A percentile compares a stretch with the other conserved stretches of the same genome.
phyloP scores from a whole-genome alignment of 2,329 filamentous ascomycete species.

The Botryotinia globosa region DNA sequence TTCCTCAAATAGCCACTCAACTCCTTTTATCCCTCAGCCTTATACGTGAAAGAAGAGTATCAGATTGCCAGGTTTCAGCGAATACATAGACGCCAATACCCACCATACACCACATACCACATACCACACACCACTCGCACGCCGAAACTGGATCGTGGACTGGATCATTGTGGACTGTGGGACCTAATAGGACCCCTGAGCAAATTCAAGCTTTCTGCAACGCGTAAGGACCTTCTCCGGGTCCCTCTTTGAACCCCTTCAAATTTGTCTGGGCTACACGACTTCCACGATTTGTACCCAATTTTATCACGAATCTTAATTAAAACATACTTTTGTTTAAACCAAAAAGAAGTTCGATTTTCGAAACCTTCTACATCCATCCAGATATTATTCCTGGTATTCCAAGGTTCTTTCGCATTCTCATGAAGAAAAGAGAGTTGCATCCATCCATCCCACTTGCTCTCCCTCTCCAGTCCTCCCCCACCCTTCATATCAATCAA shows the following conservation, averaged over 20 bases:
- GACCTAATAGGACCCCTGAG: slow-evolving; percentile 6
- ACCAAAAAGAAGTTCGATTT: not conserved
- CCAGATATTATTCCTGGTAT: not conserved
- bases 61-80: not conserved
- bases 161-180: not conserved
- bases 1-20: not conserved
- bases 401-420: not conserved
- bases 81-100: not conserved
- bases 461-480: not conserved
- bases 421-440: not conserved
- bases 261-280: not conserved
- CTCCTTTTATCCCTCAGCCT: not conserved
- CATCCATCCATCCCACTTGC: not conserved
- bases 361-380: not conserved
- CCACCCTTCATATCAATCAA: not conserved
- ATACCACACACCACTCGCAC: not conserved
- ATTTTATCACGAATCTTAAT: not conserved
- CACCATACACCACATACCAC: not conserved
- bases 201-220: slow-evolving; percentile 19
- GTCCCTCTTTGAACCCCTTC: not conserved
- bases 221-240: not conserved
- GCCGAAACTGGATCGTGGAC: not conserved
- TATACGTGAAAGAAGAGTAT: not conserved
- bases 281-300: not conserved
- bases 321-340: not conserved